Evolutionary conservation across 805 yeast species (phyloP).

Genomic region (Teunomyces stri): DNA sequence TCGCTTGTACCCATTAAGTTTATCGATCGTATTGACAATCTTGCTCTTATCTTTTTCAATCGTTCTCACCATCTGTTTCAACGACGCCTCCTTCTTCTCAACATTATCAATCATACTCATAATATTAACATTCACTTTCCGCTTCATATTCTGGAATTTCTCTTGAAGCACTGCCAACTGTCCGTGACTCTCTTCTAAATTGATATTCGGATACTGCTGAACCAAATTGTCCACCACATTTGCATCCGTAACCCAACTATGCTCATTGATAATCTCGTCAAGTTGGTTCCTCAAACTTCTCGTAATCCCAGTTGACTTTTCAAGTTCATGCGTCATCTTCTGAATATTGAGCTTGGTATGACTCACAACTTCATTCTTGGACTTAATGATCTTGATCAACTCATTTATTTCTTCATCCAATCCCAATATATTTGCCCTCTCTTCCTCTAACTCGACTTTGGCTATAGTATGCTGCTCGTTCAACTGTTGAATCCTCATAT

Average conservation of each 20-base stretch:
- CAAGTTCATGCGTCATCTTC: conserved; percentile 53
- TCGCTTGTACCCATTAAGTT: conserved; percentile 80
- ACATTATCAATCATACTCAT: conserved; percentile 91
- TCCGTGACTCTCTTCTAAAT: conserved; percentile 60
- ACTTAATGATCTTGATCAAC: conserved; percentile 44
- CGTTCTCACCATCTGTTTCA: conserved; percentile 77
- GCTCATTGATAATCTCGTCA: conserved; percentile 48
- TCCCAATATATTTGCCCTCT: conserved; percentile 59
- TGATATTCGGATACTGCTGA: conserved; percentile 60
- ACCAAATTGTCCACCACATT: conserved; percentile 53
- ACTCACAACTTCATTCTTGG: conserved; percentile 43
- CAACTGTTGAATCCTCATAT: conserved; percentile 22
- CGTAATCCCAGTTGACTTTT: conserved; percentile 42
- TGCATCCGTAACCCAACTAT: conserved; percentile 74
- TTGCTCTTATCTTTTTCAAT: conserved; percentile 86
- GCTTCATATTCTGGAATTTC: conserved; percentile 65
- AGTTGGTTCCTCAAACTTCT: conserved; percentile 37
- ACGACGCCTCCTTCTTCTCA: conserved; percentile 77
- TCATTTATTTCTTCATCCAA: conserved; percentile 75
- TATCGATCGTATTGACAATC: conserved; percentile 82
- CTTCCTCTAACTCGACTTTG: conserved; percentile 44
- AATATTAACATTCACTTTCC: conserved; percentile 80
- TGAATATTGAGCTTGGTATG: conserved; percentile 52
- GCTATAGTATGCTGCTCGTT: conserved; percentile 16
- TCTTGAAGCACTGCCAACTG: conserved; percentile 56